These are phyloP conservation scores for Fusarium chuoi DNA, from an alignment of 2,329 filamentous ascomycete species.

Conservation along the genomic window DNA sequence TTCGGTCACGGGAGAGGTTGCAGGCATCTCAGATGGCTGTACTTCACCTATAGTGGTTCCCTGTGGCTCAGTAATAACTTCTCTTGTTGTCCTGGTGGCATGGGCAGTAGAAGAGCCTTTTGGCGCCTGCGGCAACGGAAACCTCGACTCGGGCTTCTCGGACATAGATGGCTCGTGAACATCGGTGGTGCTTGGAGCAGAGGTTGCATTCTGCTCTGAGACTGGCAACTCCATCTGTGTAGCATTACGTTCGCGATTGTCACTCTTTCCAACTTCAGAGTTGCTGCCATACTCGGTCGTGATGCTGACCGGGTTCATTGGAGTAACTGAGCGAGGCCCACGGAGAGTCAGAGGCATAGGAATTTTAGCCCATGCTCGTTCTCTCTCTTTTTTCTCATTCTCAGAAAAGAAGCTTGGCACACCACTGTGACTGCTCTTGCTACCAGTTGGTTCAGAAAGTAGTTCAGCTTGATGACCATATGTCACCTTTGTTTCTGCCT, in stretches of 20 bases:
- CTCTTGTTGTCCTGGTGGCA: neutral
- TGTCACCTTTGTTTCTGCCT: neutral
- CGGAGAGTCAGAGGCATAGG: conserved; percentile 47
- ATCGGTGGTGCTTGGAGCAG: conserved; percentile 20
- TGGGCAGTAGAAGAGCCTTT: neutral
- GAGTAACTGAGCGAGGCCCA: conserved; percentile 18
- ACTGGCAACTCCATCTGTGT: conserved; percentile 18
- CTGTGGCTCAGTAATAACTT: neutral
- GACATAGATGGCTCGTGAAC: conserved; percentile 12
- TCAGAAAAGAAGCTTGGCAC: conserved; percentile 43
- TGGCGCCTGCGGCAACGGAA: neutral
- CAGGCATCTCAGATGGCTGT: neutral
- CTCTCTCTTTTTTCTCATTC: conserved; percentile 47
- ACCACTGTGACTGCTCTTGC: conserved; percentile 10
- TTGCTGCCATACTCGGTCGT: neutral
- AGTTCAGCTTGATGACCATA: neutral
- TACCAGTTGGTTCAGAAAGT: neutral
- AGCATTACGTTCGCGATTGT: conserved; percentile 6
- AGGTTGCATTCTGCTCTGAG: conserved; percentile 9
- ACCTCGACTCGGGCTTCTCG: neutral
- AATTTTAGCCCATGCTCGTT: conserved; percentile 49
- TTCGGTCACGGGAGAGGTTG: neutral
- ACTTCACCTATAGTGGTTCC: neutral
- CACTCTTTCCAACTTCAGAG: neutral
- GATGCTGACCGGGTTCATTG: neutral